phyloP scores from a whole-genome alignment of 148 eudicot species.

The Amaranthus hypochondriacus region DNA sequence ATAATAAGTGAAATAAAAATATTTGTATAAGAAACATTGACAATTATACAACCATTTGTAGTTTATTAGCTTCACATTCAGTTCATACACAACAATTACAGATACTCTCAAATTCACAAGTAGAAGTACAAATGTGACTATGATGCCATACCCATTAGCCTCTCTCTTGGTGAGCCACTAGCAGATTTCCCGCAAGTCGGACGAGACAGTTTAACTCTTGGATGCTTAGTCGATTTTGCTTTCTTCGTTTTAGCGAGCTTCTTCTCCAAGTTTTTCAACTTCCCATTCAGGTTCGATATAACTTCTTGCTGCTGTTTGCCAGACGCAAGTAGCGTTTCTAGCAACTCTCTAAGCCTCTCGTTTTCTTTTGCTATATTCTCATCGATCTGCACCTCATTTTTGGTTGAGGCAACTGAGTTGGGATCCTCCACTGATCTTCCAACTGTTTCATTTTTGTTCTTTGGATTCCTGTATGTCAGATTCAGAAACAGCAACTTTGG shows the following conservation, averaged over 20 bases:
- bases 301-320: slow-evolving; percentile 56
- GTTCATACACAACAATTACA: not conserved
- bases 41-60: not conserved
- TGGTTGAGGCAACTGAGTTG: not conserved
- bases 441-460: slow-evolving; percentile 1
- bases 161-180: slow-evolving; percentile 10
- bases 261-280: slow-evolving; percentile 58
- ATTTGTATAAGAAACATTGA: not conserved
- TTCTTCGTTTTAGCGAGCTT: slow-evolving; percentile 44
- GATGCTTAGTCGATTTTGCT: slow-evolving; percentile 22
- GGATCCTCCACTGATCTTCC: not conserved
- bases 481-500: not conserved
- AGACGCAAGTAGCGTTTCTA: slow-evolving; percentile 50
- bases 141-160: slow-evolving; percentile 16
- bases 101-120: not conserved
- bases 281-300: slow-evolving; percentile 46
- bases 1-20: not conserved
- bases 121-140: not conserved
- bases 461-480: not conserved
- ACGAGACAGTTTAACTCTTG: slow-evolving; percentile 12
- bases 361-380: slow-evolving; percentile 44
- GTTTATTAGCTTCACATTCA: not conserved
- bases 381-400: slow-evolving; percentile 15
- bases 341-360: slow-evolving; percentile 47
- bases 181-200: slow-evolving; percentile 15